These are phyloP conservation scores for Carex arenaria DNA, from an alignment of 202 grass and related monocot species.

Conservation along the genomic window DNA sequence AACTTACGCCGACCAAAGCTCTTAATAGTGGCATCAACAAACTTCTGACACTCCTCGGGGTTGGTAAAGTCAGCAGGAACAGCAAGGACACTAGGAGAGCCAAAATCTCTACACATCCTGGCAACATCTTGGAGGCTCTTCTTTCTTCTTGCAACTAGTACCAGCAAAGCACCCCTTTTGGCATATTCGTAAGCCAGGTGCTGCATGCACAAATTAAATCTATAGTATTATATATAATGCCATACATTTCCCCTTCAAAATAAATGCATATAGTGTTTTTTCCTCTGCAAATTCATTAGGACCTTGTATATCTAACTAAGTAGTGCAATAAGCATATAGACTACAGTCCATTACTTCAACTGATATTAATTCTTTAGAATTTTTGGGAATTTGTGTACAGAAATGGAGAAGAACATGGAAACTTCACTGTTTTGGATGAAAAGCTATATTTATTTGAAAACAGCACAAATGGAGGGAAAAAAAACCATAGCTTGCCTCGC, in stretches of 20 bases:
- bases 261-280: not conserved
- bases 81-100: slow-evolving; percentile 52
- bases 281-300: not conserved
- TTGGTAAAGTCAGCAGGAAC: slow-evolving; percentile 37
- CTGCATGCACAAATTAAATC: slow-evolving; percentile 1
- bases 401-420: not conserved
- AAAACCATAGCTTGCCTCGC: not conserved
- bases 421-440: not conserved
- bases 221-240: not conserved
- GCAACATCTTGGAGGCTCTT: slow-evolving; percentile 42
- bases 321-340: not conserved
- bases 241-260: not conserved
- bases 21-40: slow-evolving; percentile 37
- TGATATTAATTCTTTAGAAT: not conserved
- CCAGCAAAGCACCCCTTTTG: slow-evolving; percentile 38
- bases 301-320: not conserved
- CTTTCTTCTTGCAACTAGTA: slow-evolving; percentile 50
- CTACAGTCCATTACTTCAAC: not conserved
- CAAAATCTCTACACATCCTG: slow-evolving; percentile 3
- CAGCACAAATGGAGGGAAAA: not conserved
- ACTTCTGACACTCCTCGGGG: slow-evolving; percentile 40
- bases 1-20: slow-evolving; percentile 43
- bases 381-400: not conserved
- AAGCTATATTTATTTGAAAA: not conserved
- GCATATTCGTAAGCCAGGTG: slow-evolving; percentile 70